These are phyloP conservation scores for Pneumocystis murina DNA, from an alignment of 1,139 yeast species.

Conservation along the genomic window DNA sequence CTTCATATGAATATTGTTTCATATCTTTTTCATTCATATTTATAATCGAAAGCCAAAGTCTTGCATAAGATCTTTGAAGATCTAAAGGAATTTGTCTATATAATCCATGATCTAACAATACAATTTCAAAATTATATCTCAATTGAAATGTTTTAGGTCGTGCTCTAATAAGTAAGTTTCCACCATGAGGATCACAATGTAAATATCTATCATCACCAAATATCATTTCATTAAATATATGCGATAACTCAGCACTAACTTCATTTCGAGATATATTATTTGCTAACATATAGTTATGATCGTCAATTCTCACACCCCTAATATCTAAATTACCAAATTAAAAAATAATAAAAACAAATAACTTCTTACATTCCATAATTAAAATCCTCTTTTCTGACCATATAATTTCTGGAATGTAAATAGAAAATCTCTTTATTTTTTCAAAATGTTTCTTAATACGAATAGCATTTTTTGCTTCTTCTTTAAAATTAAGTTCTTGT, in stretches of 20 bases:
- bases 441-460: conserved; percentile 52
- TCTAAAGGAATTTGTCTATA: conserved; percentile 70
- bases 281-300: conserved; percentile 45
- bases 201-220: conserved; percentile 82
- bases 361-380: conserved; percentile 56
- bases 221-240: conserved; percentile 86
- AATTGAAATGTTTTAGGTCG: conserved; percentile 19
- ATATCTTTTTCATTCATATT: conserved; percentile 52
- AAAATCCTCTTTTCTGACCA: conserved; percentile 56
- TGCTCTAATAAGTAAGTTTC: conserved; percentile 31
- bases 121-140: conserved; percentile 74
- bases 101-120: conserved; percentile 87
- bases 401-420: conserved; percentile 59
- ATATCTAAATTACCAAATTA: conserved; percentile 21
- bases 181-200: conserved; percentile 98
- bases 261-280: conserved; percentile 58
- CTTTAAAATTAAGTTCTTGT: conserved; percentile 73
- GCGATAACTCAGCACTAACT: conserved; percentile 74
- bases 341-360: not conserved
- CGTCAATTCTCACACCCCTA: conserved; percentile 70
- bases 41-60: conserved; percentile 79
- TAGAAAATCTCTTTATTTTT: conserved; percentile 49
- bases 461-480: conserved; percentile 71
- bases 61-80: conserved; percentile 70
- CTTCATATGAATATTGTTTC: conserved; percentile 55